These are phyloP conservation scores for Cafeteria roenbergensis DNA, from an alignment of 108 stramenopile species.

Conservation along the genomic window DNA sequence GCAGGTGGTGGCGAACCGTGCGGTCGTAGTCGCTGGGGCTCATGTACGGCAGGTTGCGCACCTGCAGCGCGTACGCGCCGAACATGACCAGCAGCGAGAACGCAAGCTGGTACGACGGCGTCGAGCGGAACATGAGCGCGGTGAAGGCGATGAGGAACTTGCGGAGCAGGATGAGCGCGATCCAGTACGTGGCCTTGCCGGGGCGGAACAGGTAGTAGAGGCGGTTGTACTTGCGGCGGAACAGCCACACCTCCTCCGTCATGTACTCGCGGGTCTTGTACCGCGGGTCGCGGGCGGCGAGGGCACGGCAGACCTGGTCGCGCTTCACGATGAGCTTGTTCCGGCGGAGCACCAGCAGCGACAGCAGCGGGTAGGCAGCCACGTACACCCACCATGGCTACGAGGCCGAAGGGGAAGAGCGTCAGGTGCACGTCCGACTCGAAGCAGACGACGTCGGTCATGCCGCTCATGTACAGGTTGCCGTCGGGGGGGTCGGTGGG, in stretches of 20 bases:
- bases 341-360: background rate
- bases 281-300: background rate
- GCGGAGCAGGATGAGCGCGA: constrained; percentile 6
- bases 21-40: background rate
- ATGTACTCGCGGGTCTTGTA: background rate
- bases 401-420: constrained; percentile 4
- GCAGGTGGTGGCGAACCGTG: no score
- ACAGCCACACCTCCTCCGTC: background rate
- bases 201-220: constrained; percentile 15
- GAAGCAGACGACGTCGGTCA: background rate
- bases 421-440: background rate
- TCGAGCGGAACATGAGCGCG: background rate
- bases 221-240: constrained; percentile 1
- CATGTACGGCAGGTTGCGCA: constrained; percentile 9
- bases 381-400: background rate
- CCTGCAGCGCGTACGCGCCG: constrained; percentile 1
- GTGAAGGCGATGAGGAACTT: constrained; percentile 7
- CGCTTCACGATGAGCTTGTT: constrained; percentile 6
- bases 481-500: background rate
- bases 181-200: background rate
- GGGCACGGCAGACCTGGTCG: constrained; percentile 10
- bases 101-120: constrained; percentile 3
- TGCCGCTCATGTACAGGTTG: background rate
- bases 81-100: constrained; percentile 4
- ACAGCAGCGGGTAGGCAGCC: background rate